Evolutionary conservation across 805 yeast genomes (phyloP).

Genomic region (Hanseniaspora taiwanica): DNA sequence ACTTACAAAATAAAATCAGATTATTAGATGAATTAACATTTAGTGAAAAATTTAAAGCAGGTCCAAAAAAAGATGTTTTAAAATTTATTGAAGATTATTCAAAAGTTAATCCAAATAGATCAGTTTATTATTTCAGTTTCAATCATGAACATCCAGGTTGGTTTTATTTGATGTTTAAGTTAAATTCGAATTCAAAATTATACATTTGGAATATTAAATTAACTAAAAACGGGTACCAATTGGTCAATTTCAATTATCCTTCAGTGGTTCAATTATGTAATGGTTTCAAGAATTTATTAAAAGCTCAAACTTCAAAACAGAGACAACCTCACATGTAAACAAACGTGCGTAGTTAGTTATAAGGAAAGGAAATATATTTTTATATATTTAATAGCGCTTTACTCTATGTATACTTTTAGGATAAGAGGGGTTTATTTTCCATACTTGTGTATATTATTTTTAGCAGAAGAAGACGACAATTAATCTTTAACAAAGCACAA

Average conservation of each 20-base stretch:
- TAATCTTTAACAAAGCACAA: too few relatives aligned
- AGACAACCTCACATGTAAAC: conserved; percentile 4
- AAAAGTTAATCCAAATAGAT: conserved; percentile 78
- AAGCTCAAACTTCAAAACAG: conserved; percentile 18
- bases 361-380: too few relatives aligned
- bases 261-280: conserved; percentile 80
- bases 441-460: too few relatives aligned
- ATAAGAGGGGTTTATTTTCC: too few relatives aligned
- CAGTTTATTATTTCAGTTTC: conserved; percentile 81
- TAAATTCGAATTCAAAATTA: conserved; percentile 52
- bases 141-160: conserved; percentile 92
- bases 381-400: too few relatives aligned
- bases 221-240: conserved; percentile 73
- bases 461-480: too few relatives aligned
- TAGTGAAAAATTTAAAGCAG: conserved; percentile 71
- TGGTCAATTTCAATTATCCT: conserved; percentile 75
- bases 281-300: conserved; percentile 70
- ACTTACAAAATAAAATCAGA: conserved; percentile 70
- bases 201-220: conserved; percentile 84
- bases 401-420: too few relatives aligned
- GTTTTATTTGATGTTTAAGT: conserved; percentile 76
- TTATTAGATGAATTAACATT: conserved; percentile 73
- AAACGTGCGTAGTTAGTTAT: not conserved
- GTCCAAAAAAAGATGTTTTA: conserved; percentile 64
- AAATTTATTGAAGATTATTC: conserved; percentile 83